phyloP scores from a whole-genome alignment of 352 stramenopile genomes.

The Aphanomyces stellatus region DNA sequence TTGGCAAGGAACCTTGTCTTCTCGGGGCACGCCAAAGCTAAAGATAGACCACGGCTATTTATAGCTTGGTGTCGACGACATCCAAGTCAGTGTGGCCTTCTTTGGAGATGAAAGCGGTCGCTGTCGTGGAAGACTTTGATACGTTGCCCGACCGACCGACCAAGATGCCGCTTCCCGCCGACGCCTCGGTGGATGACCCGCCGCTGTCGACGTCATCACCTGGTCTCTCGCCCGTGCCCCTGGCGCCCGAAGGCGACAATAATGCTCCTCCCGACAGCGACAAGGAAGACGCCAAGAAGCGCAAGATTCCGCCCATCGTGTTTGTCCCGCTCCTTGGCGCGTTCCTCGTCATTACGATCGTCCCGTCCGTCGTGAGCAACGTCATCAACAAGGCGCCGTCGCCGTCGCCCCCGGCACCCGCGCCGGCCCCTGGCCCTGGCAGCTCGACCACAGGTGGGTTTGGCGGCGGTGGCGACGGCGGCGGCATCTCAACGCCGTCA shows the following conservation, averaged over 20 bases:
- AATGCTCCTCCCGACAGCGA: background rate
- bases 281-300: constrained; percentile 4
- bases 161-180: background rate
- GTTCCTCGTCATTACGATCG: constrained; percentile 19
- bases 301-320: constrained; percentile 17
- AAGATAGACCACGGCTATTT: too few species aligned
- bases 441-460: background rate
- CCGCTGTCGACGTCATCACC: too few species aligned
- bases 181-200: too few species aligned
- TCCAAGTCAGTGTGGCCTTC: too few species aligned
- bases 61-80: background rate
- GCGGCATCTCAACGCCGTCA: background rate
- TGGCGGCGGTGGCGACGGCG: background rate
- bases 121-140: too few species aligned
- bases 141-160: too few species aligned
- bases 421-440: background rate
- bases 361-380: constrained; percentile 19
- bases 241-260: too few species aligned
- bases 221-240: too few species aligned
- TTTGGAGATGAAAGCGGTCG: too few species aligned
- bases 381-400: constrained; percentile 14
- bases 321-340: constrained; percentile 19
- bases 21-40: too few species aligned
- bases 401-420: background rate
- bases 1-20: too few species aligned